phyloP scores from a whole-genome alignment of 495 filamentous ascomycete species.

The Chaetomium tenue region DNA sequence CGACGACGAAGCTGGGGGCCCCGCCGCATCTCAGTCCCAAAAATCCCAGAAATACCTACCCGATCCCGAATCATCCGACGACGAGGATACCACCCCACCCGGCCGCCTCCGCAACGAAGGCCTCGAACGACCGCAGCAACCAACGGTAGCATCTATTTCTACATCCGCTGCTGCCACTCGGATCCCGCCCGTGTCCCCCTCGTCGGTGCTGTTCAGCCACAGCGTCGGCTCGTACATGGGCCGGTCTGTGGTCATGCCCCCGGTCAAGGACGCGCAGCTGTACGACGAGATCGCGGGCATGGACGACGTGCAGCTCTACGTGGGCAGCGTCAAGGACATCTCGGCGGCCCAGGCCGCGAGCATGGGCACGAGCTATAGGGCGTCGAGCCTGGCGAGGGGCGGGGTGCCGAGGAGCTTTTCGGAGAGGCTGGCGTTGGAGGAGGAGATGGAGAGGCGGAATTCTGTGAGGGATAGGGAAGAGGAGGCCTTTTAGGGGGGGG shows the following conservation, averaged over 20 bases:
- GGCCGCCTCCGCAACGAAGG: slow-evolving; percentile 3
- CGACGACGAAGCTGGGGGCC: slow-evolving; percentile 27
- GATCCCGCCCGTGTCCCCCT: slow-evolving; percentile 28
- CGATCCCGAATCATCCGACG: slow-evolving; percentile 23
- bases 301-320: slow-evolving; percentile 46
- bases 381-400: slow-evolving; percentile 33
- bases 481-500: slow-evolving; percentile 5
- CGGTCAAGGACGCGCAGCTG: slow-evolving; percentile 43
- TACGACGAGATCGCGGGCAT: slow-evolving; percentile 47
- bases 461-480: slow-evolving; percentile 1
- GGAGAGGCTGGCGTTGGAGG: slow-evolving; percentile 47
- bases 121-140: not conserved
- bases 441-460: slow-evolving; percentile 37
- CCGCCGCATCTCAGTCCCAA: not conserved
- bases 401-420: slow-evolving; percentile 42
- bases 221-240: slow-evolving; percentile 48
- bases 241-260: slow-evolving; percentile 29
- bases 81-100: slow-evolving; percentile 22
- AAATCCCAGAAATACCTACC: slow-evolving; percentile 23
- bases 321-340: slow-evolving; percentile 47
- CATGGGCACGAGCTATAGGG: slow-evolving; percentile 39
- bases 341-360: slow-evolving; percentile 42
- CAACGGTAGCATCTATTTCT: not conserved
- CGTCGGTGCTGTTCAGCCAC: slow-evolving; percentile 31
- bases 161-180: not conserved